These are phyloP conservation scores for Rhodotorula toruloides DNA, from an alignment of 768 basidiomycete species.

Conservation along the genomic window DNA sequence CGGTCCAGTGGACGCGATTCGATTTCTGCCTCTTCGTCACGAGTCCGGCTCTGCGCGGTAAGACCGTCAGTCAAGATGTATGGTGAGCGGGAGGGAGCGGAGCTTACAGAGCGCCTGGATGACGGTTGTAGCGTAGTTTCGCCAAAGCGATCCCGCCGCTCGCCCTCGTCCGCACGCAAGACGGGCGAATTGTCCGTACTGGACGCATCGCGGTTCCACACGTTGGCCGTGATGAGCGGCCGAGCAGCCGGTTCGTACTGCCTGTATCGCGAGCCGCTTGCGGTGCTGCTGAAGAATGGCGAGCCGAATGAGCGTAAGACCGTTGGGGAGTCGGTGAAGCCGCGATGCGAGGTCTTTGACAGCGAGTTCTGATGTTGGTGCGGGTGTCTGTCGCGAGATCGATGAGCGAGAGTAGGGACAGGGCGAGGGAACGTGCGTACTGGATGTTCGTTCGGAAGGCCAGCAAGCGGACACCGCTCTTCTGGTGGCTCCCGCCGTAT, in stretches of 20 bases:
- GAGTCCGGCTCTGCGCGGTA: too few species aligned
- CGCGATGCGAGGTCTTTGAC: too few species aligned
- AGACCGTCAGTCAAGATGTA: too few species aligned
- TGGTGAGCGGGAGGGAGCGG: too few species aligned
- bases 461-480: neutral
- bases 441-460: neutral
- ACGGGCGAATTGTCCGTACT: neutral
- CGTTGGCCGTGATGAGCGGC: neutral
- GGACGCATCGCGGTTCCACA: neutral
- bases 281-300: neutral
- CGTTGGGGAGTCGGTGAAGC: neutral
- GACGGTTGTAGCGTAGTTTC: too few species aligned
- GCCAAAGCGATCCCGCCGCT: neutral
- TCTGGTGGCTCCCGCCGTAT: conserved; percentile 4
- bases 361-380: too few species aligned
- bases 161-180: neutral
- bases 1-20: neutral
- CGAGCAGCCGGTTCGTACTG: neutral
- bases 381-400: neutral
- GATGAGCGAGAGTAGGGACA: neutral
- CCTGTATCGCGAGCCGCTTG: neutral
- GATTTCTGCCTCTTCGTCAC: neutral
- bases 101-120: too few species aligned
- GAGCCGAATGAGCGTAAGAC: neutral
- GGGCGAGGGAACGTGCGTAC: neutral